Evolutionary conservation across 2,329 filamentous ascomycete species (phyloP).

Genomic region (Calonectria honghensis): DNA sequence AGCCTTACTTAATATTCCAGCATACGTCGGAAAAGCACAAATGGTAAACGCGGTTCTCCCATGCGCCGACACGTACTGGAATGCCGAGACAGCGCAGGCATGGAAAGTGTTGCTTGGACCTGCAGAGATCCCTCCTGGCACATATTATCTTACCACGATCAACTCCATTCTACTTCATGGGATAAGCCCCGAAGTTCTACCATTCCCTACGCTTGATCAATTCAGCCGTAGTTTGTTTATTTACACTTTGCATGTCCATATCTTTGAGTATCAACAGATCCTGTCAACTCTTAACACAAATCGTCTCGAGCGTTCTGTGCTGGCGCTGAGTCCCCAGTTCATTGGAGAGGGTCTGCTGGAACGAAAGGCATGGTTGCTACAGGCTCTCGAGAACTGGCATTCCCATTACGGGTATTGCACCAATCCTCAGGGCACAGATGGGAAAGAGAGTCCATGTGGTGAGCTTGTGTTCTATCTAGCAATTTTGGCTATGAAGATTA

Average conservation of each 20-base stretch:
- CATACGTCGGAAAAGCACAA: conserved; percentile 18
- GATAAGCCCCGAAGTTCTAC: conserved; percentile 7
- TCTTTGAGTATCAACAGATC: conserved; percentile 26
- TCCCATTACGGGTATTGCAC: conserved; percentile 8
- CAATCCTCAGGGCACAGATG: background rate
- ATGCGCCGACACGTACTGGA: conserved; percentile 17
- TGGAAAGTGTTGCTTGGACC: conserved; percentile 22
- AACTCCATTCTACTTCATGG: conserved; percentile 23
- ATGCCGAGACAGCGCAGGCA: conserved; percentile 14
- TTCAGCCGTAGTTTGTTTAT: conserved; percentile 21
- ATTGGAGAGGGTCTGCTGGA: conserved; percentile 1
- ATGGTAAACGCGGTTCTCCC: conserved; percentile 26
- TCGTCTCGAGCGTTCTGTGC: conserved; percentile 12
- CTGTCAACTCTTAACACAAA: conserved; percentile 16
- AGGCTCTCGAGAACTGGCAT: conserved; percentile 23
- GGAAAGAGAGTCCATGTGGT: conserved; percentile 10
- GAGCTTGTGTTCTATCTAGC: conserved; percentile 8
- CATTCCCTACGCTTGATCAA: conserved; percentile 17
- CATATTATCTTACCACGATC: conserved; percentile 24
- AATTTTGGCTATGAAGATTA: conserved; percentile 17
- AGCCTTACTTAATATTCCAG: conserved; percentile 20
- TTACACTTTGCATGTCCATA: conserved; percentile 25
- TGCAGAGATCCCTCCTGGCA: conserved; percentile 15
- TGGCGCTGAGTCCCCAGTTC: conserved; percentile 10
- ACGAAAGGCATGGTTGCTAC: background rate